Evolutionary conservation across 805 yeast genomes (phyloP).

Genomic region (Ascoidea rubescens): DNA sequence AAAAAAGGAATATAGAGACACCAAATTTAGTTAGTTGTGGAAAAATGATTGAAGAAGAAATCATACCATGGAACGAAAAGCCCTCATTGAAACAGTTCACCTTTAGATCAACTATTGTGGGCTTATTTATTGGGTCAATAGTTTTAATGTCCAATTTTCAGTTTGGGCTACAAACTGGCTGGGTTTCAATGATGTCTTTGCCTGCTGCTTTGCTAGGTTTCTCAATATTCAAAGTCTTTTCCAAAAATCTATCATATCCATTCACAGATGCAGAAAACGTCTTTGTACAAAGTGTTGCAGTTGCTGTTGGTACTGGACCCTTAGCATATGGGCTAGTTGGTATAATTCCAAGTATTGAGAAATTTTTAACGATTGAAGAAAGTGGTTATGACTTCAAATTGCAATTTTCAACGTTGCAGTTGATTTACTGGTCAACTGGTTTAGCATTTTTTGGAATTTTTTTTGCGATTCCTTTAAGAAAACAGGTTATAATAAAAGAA

Average conservation of each 20-base stretch:
- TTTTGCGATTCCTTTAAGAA: conserved; percentile 80
- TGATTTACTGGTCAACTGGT: conserved; percentile 74
- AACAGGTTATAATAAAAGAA: conserved; percentile 77
- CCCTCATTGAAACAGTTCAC: conserved; percentile 55
- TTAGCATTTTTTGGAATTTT: conserved; percentile 91
- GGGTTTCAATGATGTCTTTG: conserved; percentile 98
- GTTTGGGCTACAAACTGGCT: conserved; percentile 93
- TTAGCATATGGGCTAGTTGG: conserved; percentile 92
- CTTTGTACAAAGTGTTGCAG: conserved; percentile 81
- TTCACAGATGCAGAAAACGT: conserved; percentile 91
- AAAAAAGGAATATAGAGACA: too few species aligned
- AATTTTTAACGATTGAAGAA: conserved; percentile 67
- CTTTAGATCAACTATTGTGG: conserved; percentile 57
- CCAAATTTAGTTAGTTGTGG: too few species aligned
- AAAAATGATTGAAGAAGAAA: conserved; percentile 3
- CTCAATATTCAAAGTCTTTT: conserved; percentile 57
- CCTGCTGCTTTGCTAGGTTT: conserved; percentile 87
- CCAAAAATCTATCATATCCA: conserved; percentile 22
- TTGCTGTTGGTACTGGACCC: conserved; percentile 97
- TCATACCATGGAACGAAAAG: conserved; percentile 28
- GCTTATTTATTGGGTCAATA: conserved; percentile 73
- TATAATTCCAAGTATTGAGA: conserved; percentile 89
- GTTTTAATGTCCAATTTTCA: conserved; percentile 86
- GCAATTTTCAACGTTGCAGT: conserved; percentile 30
- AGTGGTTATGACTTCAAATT: conserved; percentile 38